phyloP scores from a whole-genome alignment of 306 rosid species.

The Gastrolobium villosum region DNA sequence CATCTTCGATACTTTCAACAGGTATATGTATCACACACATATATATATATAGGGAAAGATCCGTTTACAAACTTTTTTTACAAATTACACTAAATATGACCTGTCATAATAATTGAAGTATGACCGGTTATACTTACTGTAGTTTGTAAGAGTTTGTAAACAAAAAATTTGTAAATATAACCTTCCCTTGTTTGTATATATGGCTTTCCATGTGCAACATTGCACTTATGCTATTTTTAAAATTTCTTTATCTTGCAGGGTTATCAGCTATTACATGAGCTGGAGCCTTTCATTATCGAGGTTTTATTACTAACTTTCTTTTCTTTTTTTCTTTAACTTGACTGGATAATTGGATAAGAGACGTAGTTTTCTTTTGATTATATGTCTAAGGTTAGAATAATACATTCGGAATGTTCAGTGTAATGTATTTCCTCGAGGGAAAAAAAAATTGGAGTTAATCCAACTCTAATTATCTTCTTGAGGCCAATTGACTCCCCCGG shows the following conservation, averaged over 20 bases:
- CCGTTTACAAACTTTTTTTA: no score
- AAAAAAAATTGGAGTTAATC: no score
- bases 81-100: no score
- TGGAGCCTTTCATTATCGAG: constrained; percentile 67
- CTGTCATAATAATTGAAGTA: no score
- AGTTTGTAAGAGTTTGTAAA: no score
- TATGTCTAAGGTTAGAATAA: not conserved
- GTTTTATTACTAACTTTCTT: constrained; percentile 39
- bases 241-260: constrained; percentile 53
- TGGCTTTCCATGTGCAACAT: constrained; percentile 10
- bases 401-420: not conserved
- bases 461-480: no score
- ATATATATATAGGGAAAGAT: no score
- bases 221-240: constrained; percentile 16
- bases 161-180: no score
- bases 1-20: constrained; percentile 85
- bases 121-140: no score
- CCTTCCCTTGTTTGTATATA: no score
- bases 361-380: not conserved
- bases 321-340: constrained; percentile 35
- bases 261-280: constrained; percentile 55
- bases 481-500: no score
- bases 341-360: not conserved
- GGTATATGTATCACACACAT: constrained; percentile 46
- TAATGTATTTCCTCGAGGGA: not conserved